Percentiles rank a stretch among this genome's conserved stretches.
Evolutionary conservation across 805 yeast genomes (phyloP).

Genomic region (Zygotorulaspora danielsina): DNA sequence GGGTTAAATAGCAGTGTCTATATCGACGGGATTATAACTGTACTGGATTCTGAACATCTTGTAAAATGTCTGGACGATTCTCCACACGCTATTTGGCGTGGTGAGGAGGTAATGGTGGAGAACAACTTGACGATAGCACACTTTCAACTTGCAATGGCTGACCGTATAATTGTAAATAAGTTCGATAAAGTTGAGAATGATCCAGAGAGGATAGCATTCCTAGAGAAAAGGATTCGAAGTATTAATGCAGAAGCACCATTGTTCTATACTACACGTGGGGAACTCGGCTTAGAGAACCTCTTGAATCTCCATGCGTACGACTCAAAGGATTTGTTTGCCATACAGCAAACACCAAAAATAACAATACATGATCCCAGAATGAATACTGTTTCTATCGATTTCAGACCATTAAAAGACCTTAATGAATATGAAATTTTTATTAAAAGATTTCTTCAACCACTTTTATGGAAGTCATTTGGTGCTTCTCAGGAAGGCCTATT

Average conservation of each 20-base stretch:
- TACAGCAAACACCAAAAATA: constrained; percentile 8
- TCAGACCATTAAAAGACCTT: constrained; percentile 38
- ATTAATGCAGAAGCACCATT: constrained; percentile 72
- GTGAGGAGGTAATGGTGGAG: constrained; percentile 38
- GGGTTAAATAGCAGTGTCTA: constrained; percentile 79
- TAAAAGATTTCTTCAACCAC: constrained; percentile 52
- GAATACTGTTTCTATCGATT: constrained; percentile 49
- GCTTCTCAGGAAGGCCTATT: constrained; percentile 41
- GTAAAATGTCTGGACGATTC: constrained; percentile 60
- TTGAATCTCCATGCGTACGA: constrained; percentile 81
- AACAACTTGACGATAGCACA: constrained; percentile 71
- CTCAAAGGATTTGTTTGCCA: constrained; percentile 22
- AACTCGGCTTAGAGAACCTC: constrained; percentile 57
- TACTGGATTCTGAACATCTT: constrained; percentile 71
- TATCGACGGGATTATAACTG: constrained; percentile 89
- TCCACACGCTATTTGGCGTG: constrained; percentile 58
- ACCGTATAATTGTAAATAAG: constrained; percentile 75
- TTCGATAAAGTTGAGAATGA: constrained; percentile 48
- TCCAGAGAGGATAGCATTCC: constrained; percentile 24
- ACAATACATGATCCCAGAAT: constrained; percentile 49
- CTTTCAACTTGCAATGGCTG: constrained; percentile 87
- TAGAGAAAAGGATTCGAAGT: constrained; percentile 36
- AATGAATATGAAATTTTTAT: constrained; percentile 46
- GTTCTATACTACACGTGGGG: constrained; percentile 66
- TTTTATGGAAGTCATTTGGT: constrained; percentile 66